Conservation (phyloP, 2,329 filamentous ascomycete species). For the Apiospora pterosperma region DNA sequence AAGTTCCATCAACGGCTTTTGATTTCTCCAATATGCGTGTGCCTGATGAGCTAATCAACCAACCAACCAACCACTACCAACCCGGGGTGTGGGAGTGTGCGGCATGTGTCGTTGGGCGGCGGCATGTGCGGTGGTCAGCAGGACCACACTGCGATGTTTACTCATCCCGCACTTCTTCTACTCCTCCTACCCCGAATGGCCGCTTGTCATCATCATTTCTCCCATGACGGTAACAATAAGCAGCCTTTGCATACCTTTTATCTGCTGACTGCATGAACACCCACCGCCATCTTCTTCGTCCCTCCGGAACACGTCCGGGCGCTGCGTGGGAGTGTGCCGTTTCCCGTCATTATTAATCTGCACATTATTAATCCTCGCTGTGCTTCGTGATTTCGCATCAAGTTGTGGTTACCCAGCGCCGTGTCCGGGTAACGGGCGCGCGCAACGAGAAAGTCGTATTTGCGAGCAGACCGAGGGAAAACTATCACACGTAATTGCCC, state of each 20-base stretch:
- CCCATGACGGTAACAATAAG: neutral
- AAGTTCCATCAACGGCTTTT: neutral
- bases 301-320: neutral
- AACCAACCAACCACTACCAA: neutral
- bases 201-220: neutral
- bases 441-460: too few species aligned
- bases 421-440: too few species aligned
- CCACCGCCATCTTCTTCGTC: neutral
- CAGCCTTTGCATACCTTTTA: neutral
- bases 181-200: neutral
- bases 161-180: neutral
- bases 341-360: neutral
- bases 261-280: constrained; percentile 1
- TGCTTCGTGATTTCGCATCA: neutral
- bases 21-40: neutral
- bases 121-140: neutral
- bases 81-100: too few species aligned
- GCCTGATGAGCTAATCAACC: neutral
- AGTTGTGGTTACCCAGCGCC: neutral
- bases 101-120: neutral
- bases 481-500: too few species aligned
- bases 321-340: neutral
- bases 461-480: too few species aligned
- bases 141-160: neutral
- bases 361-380: neutral